phyloP scores from a whole-genome alignment of 2,329 filamentous ascomycete species.

The Nemania sp. region DNA sequence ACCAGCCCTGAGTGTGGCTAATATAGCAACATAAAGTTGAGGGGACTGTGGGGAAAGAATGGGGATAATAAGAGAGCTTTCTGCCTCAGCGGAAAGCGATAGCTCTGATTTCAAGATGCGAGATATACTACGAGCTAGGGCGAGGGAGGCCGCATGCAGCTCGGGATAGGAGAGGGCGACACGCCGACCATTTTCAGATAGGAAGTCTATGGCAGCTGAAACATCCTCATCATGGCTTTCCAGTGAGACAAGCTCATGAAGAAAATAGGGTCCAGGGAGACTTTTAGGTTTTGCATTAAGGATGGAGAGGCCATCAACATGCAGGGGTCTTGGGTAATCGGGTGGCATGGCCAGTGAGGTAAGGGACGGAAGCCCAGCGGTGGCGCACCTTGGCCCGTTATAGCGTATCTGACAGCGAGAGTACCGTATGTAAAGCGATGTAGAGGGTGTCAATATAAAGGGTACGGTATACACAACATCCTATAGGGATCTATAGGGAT shows the following conservation, averaged over 20 bases:
- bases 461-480: slow-evolving; percentile 6
- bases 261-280: slow-evolving; percentile 59
- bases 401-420: slow-evolving; percentile 3
- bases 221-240: slow-evolving; percentile 48
- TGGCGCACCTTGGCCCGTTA: slow-evolving; percentile 11
- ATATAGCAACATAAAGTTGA: slow-evolving; percentile 79
- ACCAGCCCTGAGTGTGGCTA: slow-evolving; percentile 84
- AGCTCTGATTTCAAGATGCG: slow-evolving; percentile 46
- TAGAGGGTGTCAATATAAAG: not conserved
- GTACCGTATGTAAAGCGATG: not conserved
- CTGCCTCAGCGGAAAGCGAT: not conserved
- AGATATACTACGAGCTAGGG: slow-evolving; percentile 66
- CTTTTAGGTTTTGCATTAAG: slow-evolving; percentile 66
- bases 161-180: slow-evolving; percentile 69
- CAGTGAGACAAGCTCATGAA: slow-evolving; percentile 67
- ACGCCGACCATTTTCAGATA: slow-evolving; percentile 60
- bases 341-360: slow-evolving; percentile 25
- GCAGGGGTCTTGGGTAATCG: slow-evolving; percentile 20
- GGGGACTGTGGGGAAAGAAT: slow-evolving; percentile 82
- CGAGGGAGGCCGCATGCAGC: slow-evolving; percentile 69
- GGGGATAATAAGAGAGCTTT: slow-evolving; percentile 70
- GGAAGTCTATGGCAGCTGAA: slow-evolving; percentile 72
- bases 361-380: not conserved
- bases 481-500: slow-evolving; percentile 21
- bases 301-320: slow-evolving; percentile 59